Evolutionary conservation across 306 rosid species (phyloP), one percentile per base, ranked within the genome.

Genomic region (Castanea sativa): DNA sequence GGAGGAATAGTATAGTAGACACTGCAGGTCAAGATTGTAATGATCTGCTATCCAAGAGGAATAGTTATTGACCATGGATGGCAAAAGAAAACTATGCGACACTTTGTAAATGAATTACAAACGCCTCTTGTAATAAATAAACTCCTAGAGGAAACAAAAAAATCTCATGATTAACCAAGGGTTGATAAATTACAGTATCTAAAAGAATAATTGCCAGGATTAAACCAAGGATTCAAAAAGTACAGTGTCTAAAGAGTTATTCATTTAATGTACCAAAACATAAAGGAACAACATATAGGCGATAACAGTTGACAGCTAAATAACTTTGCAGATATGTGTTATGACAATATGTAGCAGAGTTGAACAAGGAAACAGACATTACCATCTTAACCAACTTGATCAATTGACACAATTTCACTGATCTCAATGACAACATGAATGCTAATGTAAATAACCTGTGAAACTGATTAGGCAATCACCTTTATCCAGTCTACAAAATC

Each of bases 401-500:
- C 51, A 18, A 67, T 67, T 18, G 7, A 59, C 58, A 52, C 64
- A 71, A 67, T 65, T 35, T 75, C 64, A 76, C 11, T 52, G 56
- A 73, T 72, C 59, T 53, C 51, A 71, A 71, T 21, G 33, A 57
- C 19, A 78, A 68, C 1, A 51, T 23, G 32, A 75, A 35, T 33
- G 78, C 67, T 32, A 81, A 78, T 75, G 74, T 27, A 38, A 61
- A 15, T 56, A 73, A n/a, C 52, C 63, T 20, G 75, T 71, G 60
- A 70, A 75, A 77, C 35, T 53, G 52, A 38, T 43, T 72, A 43
- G 70, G 13, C 68, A 81, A 80, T 74, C 83, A 94, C 99, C 99
- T 91, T 91, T 90, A 86, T 90, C 99, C 99, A 94, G 87, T 91
- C 97, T 60, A 94, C 97, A 82, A 86, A 92, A 81, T 92, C 91